These are phyloP conservation scores for Exutisphaerella laricina DNA, from an alignment of 2,329 filamentous ascomycete species.

Conservation along the genomic window DNA sequence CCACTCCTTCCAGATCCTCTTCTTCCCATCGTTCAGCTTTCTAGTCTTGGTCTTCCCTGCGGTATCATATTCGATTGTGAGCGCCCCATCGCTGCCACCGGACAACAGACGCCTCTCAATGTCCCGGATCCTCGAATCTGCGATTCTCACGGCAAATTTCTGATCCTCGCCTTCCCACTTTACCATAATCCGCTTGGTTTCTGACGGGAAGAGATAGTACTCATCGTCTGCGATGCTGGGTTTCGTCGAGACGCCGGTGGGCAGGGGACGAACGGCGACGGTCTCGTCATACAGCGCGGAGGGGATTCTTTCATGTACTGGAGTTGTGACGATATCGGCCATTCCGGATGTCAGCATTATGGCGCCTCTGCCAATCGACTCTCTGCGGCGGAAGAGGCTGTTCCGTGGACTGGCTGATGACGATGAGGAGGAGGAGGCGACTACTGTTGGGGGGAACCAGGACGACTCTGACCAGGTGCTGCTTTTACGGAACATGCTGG, in stretches of 20 bases:
- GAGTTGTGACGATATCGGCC: background rate
- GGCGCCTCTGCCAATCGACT: background rate
- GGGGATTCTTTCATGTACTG: background rate
- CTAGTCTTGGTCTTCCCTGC: background rate
- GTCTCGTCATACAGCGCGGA: background rate
- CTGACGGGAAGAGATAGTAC: background rate
- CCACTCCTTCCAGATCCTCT: constrained; percentile 1
- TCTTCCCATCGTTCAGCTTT: background rate
- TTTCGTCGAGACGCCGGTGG: background rate
- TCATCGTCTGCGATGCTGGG: background rate
- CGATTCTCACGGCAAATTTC: background rate
- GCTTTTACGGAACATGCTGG: background rate
- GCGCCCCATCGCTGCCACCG: no score
- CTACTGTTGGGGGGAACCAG: background rate
- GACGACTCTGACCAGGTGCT: background rate
- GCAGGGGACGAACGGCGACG: background rate
- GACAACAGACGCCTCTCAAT: background rate
- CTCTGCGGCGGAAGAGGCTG: background rate
- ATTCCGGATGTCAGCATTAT: background rate
- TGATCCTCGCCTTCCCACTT: background rate
- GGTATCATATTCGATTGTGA: background rate
- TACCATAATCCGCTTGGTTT: background rate
- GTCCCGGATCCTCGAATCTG: background rate
- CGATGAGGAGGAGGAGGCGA: background rate
- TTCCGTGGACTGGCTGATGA: background rate